Evolutionary conservation across 768 basidiomycete species (phyloP), one percentile per base, ranked within the genome.

Genomic region (Lactarius trivialis): DNA sequence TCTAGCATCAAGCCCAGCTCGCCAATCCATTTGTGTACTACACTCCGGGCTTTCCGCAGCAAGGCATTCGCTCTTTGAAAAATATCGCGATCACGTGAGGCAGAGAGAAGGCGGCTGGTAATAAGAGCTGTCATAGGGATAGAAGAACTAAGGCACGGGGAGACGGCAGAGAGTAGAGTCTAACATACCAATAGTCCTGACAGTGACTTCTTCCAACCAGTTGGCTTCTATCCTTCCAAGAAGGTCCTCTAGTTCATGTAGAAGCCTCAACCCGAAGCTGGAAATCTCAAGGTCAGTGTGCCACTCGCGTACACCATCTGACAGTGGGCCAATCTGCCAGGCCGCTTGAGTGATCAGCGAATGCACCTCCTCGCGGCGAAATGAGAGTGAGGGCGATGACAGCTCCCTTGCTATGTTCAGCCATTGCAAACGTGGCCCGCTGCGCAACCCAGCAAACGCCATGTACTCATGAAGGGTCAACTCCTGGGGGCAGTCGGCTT

Each of bases 401-500:
- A 83, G 65, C 59, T 79, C 80, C 21, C 43, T 45, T 45, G 43
- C n/a, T 12, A 45, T 45, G 43, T 24, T 45, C 1, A 45, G 43
- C 43, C 80, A 82, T 55, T 82, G 81, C 0, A 83, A 62, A 1
- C 58, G 67, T 0, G 71, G 58, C 0, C 82, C 82, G 43, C 76
- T 74, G 9, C 82, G 78, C 30, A 83, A 62, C 55, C 73, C 70
- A 19, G 75, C 76, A 54, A 82, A 83, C 0, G 77, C 73, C 17
- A 76, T 70, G 36, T 72, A 78, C 62, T 83, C 81, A 30, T 83
- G 79, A 1, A 78, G 63, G 9, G 65, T 73, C 24, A 83, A 69
- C 4, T 75, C 70, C 26, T 41, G 43, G 9, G 76, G 76, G 60
- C 80, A 81, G 12, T 71, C 68, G 0, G 62, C 64, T 65, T 82